A percentile compares a stretch with the other conserved stretches of the same genome.
Evolutionary conservation across 78 protist genomes (phyloP).

Genomic region (Emiliania huxleyi): DNA sequence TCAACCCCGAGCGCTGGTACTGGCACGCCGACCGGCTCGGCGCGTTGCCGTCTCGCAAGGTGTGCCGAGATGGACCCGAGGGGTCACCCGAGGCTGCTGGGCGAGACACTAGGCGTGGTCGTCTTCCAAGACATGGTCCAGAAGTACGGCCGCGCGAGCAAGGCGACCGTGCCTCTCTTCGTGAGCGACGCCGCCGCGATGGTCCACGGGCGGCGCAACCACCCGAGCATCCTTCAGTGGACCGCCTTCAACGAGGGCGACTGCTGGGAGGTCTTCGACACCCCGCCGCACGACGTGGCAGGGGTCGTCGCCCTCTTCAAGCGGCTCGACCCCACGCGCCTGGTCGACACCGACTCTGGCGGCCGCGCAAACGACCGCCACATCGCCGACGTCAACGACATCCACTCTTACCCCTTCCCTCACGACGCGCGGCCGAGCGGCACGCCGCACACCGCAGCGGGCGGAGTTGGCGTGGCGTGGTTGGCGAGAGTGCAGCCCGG

Average conservation of each 20-base stretch:
- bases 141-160: conserved; percentile 28
- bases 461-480: too few species aligned
- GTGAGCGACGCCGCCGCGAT: conserved; percentile 28
- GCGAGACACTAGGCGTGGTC: too few species aligned
- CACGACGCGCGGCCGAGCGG: not conserved
- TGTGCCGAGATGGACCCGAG: too few species aligned
- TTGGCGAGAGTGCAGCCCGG: too few species aligned
- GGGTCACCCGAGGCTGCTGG: too few species aligned
- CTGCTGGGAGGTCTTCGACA: conserved; percentile 22
- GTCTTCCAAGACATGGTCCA: conserved; percentile 49
- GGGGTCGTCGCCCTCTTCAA: not conserved
- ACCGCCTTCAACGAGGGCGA: conserved; percentile 47
- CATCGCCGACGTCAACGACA: conserved; percentile 52
- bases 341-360: conserved; percentile 50
- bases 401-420: conserved; percentile 52
- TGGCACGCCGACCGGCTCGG: conserved; percentile 47
- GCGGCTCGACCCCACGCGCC: not conserved
- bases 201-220: conserved; percentile 12
- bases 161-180: not conserved
- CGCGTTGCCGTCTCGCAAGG: too few species aligned
- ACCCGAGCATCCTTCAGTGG: conserved; percentile 57
- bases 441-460: not conserved
- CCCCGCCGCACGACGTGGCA: not conserved
- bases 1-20: conserved; percentile 56
- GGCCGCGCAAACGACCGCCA: conserved; percentile 39